Percentiles rank a stretch among this genome's conserved stretches.
phyloP scores from a whole-genome alignment of 768 basidiomycete genomes.

The Boletus rufocinnamomeus region DNA sequence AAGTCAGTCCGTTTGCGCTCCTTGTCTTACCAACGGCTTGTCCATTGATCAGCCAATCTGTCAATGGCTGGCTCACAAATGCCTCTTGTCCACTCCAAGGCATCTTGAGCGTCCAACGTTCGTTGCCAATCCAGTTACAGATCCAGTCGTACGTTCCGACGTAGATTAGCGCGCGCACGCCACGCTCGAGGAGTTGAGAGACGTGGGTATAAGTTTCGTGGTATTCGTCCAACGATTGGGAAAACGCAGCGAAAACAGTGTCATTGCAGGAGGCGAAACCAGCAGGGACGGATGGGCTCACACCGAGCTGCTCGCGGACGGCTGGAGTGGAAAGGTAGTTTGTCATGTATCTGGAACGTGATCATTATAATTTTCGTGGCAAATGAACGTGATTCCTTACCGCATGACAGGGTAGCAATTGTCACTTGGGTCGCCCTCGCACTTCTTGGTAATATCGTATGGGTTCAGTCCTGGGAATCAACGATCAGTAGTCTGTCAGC shows the following conservation, averaged over 20 bases:
- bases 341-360: constrained; percentile 46
- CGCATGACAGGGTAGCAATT: constrained; percentile 62
- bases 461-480: constrained; percentile 45
- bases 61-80: constrained; percentile 48
- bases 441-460: constrained; percentile 66
- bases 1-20: constrained; percentile 57
- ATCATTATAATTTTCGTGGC: neutral
- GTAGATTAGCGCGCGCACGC: constrained; percentile 66
- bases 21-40: constrained; percentile 53
- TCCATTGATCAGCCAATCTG: constrained; percentile 55
- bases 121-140: constrained; percentile 74
- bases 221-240: constrained; percentile 40
- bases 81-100: constrained; percentile 62
- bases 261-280: constrained; percentile 41
- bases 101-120: constrained; percentile 67
- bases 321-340: constrained; percentile 60
- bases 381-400: constrained; percentile 23
- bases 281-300: constrained; percentile 43
- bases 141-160: constrained; percentile 74
- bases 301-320: constrained; percentile 56
- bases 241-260: constrained; percentile 51
- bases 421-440: constrained; percentile 49
- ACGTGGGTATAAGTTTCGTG: constrained; percentile 35
- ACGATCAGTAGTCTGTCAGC: neutral
- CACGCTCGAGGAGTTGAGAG: constrained; percentile 63